These are phyloP conservation scores for Diaporthe vaccinii DNA, from an alignment of 2,329 filamentous ascomycete genomes.

Conservation along the genomic window DNA sequence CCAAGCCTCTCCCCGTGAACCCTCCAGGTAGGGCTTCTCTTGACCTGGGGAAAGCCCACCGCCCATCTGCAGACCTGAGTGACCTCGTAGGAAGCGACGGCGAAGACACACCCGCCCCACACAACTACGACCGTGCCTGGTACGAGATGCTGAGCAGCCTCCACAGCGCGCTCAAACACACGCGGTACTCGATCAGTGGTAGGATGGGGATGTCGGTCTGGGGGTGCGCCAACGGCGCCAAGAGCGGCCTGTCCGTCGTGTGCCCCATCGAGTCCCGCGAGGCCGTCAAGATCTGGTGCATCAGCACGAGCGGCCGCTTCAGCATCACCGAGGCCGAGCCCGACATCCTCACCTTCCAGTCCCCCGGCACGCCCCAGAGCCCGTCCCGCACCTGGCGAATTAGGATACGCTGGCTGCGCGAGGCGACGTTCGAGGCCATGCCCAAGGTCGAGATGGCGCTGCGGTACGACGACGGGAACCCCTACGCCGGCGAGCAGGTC, in stretches of 20 bases:
- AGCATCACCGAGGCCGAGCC: slow-evolving; percentile 46
- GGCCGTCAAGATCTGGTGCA: slow-evolving; percentile 58
- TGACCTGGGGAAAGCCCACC: background rate
- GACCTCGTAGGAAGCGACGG: background rate
- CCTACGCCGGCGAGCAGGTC: background rate
- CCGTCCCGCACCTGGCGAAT: slow-evolving; percentile 44
- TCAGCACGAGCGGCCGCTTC: slow-evolving; percentile 49
- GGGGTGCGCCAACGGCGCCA: slow-evolving; percentile 52
- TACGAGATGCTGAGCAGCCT: slow-evolving; percentile 56
- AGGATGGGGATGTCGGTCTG: slow-evolving; percentile 59
- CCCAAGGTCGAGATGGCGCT: background rate
- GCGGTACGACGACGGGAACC: background rate
- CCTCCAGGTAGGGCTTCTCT: background rate
- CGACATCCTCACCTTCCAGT: slow-evolving; percentile 60
- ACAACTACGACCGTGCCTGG: slow-evolving; percentile 46
- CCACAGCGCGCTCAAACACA: slow-evolving; percentile 55
- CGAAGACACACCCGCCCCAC: background rate
- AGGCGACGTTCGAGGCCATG: slow-evolving; percentile 30
- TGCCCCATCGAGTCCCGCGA: slow-evolving; percentile 54
- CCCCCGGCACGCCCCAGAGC: slow-evolving; percentile 49
- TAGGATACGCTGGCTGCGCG: slow-evolving; percentile 55
- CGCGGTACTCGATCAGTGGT: slow-evolving; percentile 63
- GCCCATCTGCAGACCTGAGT: slow-evolving; percentile 3
- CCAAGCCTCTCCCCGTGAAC: background rate
- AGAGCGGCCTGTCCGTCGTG: slow-evolving; percentile 55